Evolutionary conservation across 495 filamentous ascomycete species (phyloP).

Genomic region (Rhypophila decipiens): DNA sequence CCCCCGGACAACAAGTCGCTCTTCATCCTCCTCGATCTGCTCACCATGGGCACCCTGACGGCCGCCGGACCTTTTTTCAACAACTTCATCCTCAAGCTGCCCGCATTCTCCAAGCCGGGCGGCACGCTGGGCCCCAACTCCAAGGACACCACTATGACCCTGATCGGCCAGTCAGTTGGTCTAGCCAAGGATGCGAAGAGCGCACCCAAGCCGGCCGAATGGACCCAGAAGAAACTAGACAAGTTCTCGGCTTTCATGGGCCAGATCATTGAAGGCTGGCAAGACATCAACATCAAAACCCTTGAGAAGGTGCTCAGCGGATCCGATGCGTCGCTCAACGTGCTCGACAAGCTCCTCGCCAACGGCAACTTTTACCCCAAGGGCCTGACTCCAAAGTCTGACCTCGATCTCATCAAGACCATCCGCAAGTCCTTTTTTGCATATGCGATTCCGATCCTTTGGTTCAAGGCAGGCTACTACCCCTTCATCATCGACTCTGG

Average conservation of each 20-base stretch:
- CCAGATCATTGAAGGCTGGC: conserved; percentile 16
- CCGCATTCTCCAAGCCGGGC: not conserved
- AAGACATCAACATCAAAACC: not conserved
- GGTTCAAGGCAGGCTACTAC: conserved; percentile 15
- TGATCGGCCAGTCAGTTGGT: conserved; percentile 2
- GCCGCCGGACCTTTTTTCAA: conserved; percentile 21
- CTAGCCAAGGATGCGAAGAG: not conserved
- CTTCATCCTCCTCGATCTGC: conserved; percentile 18
- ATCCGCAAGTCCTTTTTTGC: conserved; percentile 21
- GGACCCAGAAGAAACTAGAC: conserved; percentile 8
- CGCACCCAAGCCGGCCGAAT: not conserved
- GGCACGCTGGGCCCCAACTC: not conserved
- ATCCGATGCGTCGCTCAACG: conserved; percentile 4
- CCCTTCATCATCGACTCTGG: conserved; percentile 32
- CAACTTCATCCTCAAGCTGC: not conserved
- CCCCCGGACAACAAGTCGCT: conserved; percentile 15
- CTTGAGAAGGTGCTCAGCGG: conserved; percentile 12
- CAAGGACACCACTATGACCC: conserved; percentile 11
- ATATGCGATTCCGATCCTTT: conserved; percentile 27
- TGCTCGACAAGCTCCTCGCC: conserved; percentile 13
- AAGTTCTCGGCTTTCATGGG: conserved; percentile 19
- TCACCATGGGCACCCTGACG: conserved; percentile 17
- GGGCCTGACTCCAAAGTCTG: not conserved
- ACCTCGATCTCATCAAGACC: not conserved
- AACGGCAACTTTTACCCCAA: conserved; percentile 19